A percentile compares a stretch with the other conserved stretches of the same genome.
Conservation (phyloP, 306 rosid species). For the Cucumis hystrix region DNA sequence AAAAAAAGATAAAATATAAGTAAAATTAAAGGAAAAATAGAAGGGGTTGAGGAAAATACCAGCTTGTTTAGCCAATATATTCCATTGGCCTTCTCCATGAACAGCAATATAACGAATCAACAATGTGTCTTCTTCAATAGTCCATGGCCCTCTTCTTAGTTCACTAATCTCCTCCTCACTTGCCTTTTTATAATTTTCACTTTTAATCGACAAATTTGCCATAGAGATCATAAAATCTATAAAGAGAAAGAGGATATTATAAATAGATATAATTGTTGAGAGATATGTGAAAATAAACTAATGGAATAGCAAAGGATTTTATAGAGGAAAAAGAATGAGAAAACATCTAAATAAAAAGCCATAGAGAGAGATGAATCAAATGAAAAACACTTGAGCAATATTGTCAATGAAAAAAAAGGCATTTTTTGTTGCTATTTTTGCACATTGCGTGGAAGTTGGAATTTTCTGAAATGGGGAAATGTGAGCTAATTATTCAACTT, state of each 20-base stretch:
- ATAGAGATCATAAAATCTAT: background rate
- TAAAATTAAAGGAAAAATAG: background rate
- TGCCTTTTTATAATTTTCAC: too few relatives aligned
- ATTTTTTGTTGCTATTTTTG: background rate
- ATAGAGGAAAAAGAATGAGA: background rate
- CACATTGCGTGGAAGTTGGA: constrained; percentile 1
- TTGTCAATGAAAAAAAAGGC: background rate
- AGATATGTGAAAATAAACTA: background rate
- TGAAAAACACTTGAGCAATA: background rate
- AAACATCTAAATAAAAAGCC: background rate
- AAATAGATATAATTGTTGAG: background rate
- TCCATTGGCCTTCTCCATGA: constrained; percentile 13
- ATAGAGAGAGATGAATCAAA: background rate
- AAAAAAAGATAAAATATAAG: too few relatives aligned
- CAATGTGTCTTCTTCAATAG: background rate
- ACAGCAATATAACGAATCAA: constrained; percentile 1
- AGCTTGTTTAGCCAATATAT: background rate
- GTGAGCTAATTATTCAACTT: background rate
- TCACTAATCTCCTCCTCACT: background rate
- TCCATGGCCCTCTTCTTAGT: constrained; percentile 14
- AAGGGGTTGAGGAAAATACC: background rate
- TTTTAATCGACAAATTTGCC: background rate
- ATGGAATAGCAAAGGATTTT: background rate
- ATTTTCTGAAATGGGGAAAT: constrained; percentile 5
- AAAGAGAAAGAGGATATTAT: background rate